Evolutionary conservation across 345 rosid genomes (phyloP).

Genomic region (Salix purpurea): DNA sequence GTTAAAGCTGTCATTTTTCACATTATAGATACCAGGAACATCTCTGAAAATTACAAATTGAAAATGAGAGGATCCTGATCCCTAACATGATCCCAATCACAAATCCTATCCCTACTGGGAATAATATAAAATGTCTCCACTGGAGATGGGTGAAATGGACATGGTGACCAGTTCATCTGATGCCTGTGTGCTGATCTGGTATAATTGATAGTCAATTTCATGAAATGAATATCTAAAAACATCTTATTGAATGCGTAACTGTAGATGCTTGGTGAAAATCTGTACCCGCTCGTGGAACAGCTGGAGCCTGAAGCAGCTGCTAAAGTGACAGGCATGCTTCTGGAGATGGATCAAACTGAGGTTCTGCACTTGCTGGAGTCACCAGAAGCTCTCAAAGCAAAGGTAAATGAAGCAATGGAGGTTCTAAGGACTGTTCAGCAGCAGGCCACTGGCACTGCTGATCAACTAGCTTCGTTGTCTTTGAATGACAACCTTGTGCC

Average conservation of each 20-base stretch:
- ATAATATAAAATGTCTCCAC: background rate
- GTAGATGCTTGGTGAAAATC: slow-evolving; percentile 93
- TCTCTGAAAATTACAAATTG: background rate
- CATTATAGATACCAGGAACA: background rate
- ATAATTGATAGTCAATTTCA: background rate
- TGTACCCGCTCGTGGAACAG: slow-evolving; percentile 89
- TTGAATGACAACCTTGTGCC: slow-evolving; percentile 60
- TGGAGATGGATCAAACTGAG: slow-evolving; percentile 97
- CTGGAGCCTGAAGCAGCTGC: slow-evolving; percentile 86
- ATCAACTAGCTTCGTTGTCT: slow-evolving; percentile 71
- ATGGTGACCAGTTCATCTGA: background rate
- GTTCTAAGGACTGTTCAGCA: slow-evolving; percentile 76
- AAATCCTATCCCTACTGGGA: no score
- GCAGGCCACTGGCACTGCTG: slow-evolving; percentile 57
- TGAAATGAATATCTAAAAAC: background rate
- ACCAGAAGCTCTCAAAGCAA: slow-evolving; percentile 79
- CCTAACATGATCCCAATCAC: no score
- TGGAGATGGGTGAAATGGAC: background rate
- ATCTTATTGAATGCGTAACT: background rate
- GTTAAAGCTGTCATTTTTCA: background rate
- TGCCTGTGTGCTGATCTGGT: background rate
- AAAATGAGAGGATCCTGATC: background rate
- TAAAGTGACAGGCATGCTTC: slow-evolving; percentile 92
- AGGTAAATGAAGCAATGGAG: slow-evolving; percentile 97
- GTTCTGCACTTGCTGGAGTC: slow-evolving; percentile 91